These are phyloP conservation scores for Helminthosporium solani DNA, from an alignment of 2,329 filamentous ascomycete genomes.

Conservation along the genomic window DNA sequence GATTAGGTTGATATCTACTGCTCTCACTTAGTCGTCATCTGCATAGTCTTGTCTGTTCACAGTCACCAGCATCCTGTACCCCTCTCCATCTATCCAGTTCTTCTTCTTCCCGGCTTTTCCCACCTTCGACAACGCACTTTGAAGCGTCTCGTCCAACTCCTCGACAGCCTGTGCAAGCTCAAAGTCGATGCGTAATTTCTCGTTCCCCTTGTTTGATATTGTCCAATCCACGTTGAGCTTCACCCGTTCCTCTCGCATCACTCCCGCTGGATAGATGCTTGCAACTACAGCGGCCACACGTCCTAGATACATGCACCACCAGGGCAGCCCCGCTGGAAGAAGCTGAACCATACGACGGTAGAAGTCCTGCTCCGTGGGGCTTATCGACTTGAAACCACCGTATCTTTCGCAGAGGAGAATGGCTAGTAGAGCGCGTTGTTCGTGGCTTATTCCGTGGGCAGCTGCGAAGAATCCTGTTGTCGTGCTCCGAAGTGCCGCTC, in stretches of 20 bases:
- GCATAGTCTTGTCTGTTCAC: slow-evolving; percentile 29
- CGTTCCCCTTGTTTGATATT: slow-evolving; percentile 28
- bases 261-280: slow-evolving; percentile 62
- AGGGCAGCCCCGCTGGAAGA: slow-evolving; percentile 56
- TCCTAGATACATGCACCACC: slow-evolving; percentile 68
- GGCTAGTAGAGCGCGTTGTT: slow-evolving; percentile 68
- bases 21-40: background rate
- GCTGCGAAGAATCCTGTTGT: slow-evolving; percentile 67
- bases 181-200: slow-evolving; percentile 34
- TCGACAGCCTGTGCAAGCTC: slow-evolving; percentile 24
- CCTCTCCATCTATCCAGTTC: slow-evolving; percentile 35
- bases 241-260: slow-evolving; percentile 43
- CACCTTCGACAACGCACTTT: slow-evolving; percentile 31
- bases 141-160: slow-evolving; percentile 36
- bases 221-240: slow-evolving; percentile 26
- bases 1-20: background rate
- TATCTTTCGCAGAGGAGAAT: slow-evolving; percentile 73
- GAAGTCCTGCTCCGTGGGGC: slow-evolving; percentile 58
- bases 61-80: slow-evolving; percentile 31
- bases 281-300: slow-evolving; percentile 60
- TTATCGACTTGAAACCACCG: slow-evolving; percentile 59
- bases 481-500: slow-evolving; percentile 70
- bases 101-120: slow-evolving; percentile 45
- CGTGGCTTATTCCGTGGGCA: slow-evolving; percentile 72
- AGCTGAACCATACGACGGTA: slow-evolving; percentile 56